Base-by-base conservation (phyloP, 352 stramenopile species). In the Hyaloperonospora brassicae region DNA sequence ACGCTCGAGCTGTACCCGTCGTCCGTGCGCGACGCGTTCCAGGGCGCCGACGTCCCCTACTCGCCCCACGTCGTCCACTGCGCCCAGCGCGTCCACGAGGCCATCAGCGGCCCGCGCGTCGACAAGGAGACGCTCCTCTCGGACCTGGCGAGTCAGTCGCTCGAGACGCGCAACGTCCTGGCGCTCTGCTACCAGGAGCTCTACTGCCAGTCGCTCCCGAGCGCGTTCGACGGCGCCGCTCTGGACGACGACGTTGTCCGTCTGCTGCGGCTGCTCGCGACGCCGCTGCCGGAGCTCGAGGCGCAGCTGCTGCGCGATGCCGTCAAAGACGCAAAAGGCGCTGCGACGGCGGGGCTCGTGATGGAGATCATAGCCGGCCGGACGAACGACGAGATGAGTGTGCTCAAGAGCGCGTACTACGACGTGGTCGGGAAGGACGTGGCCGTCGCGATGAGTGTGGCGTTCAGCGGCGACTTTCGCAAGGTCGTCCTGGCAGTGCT, bases 1-100 rank as follows among this genome's bases (percentile, higher is more conserved):
- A 87, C 87, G 79, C 62, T 89, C 42, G 84, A 87, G 68, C 71
- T 89, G 47, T 92, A 92, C 64, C 76, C 81, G 34, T 73, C 75
- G 43, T 75, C 76, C 2, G 76, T 75, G 47, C 73, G 87, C 66
- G 70, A 72, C 56, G 55, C 82, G 38, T 81, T 77, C 73, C 71
- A 73, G 35, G 77, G 79, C 45, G 52, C 57, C 35, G 49, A 52
- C 40, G 55, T 86, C 22, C 59, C 57, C 39, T 86, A 77, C 59
- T 55, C 64, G 0, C 54, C 66, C 0, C 62, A 76, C 23, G 71
- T 87, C 36, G 79, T 89, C 47, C 55, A 72, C 14, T 54, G 67
- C 0, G 73, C 56, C 45, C 63, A 89, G 40, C 62, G 70, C 49
- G 86, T 89, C 57, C 50, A 86, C 49, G 64, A 76, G 43, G 82